Base-by-base conservation (phyloP, 1,284 basidiomycete genomes). In the Trichosporon sp. region DNA sequence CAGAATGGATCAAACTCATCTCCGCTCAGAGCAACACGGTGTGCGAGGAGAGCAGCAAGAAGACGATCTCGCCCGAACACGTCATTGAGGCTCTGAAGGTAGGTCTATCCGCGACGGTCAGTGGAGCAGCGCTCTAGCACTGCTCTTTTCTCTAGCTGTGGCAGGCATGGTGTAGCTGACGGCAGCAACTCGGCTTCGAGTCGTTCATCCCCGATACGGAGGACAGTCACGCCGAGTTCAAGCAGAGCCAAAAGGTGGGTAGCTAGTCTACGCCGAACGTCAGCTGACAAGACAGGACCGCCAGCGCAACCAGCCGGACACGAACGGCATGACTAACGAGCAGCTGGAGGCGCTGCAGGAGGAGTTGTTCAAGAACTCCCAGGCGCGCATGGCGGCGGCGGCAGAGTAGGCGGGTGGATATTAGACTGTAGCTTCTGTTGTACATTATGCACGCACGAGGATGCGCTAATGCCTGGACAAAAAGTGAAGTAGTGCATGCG, bases 1-100 rank as follows among this genome's bases (percentile, higher is more conserved):
- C 65, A 98, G 96, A 99, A 87, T 99, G 98, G 85, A 96, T 99
- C 77, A 94, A 98, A 81, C 86, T 99, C 81, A 92, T 99, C 80
- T 97, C 97, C 14, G 96, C 96, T 6, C 95, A 98, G 84, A 92
- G 96, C 68, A 99, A 99, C 84, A 94, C 98, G 76, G 94, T 98
- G 71, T 99, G 97, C 83, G 97, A 99, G 80, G 91, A 93, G 82
- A 94, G 96, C 79, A 92, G 92, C n/a, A 98, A 98, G 87, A 99
- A 99, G 87, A 99, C 96, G 0, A 99, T 99, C 77, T 93, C 95
- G 3, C 96, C 97, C 1, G 96, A 99, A 80, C 96, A 99, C 81
- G 96, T 99, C 65, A 91, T 98, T 59, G 87, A 89, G 46, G 97
- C 96, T 4, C 86, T 99, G 67, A 93, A 94, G 86, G 94, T 94